Percentiles rank a stretch among this genome's conserved stretches.
phyloP scores from a whole-genome alignment of 805 yeast genomes.

The Jamesozyma lodderae region DNA sequence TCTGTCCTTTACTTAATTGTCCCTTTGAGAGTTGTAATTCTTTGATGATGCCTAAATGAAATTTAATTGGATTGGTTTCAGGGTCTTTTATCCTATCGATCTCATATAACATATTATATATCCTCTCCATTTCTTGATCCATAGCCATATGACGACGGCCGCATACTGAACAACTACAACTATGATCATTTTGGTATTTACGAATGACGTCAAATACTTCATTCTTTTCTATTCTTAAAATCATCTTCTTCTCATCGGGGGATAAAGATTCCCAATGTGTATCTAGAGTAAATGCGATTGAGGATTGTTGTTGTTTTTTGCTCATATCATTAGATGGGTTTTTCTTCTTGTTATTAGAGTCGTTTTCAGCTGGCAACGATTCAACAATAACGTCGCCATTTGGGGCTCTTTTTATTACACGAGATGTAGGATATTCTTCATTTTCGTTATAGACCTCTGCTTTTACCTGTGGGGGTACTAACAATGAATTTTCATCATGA shows the following conservation, averaged over 20 bases:
- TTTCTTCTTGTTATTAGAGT: conserved; percentile 2
- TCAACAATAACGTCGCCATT: conserved; percentile 76
- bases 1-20: background rate
- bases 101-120: conserved; percentile 61
- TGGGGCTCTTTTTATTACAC: conserved; percentile 60
- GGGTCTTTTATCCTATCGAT: conserved; percentile 33
- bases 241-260: conserved; percentile 48
- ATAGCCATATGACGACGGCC: conserved; percentile 63
- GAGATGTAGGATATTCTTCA: conserved; percentile 60
- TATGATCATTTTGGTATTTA: conserved; percentile 41
- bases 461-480: conserved; percentile 15
- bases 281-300: conserved; percentile 24
- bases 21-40: conserved; percentile 25
- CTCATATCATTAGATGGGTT: conserved; percentile 1
- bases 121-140: conserved; percentile 66
- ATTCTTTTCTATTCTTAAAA: conserved; percentile 58
- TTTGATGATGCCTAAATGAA: conserved; percentile 28
- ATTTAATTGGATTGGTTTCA: conserved; percentile 26
- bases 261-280: conserved; percentile 56
- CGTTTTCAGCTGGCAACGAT: conserved; percentile 21
- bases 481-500: background rate
- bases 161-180: conserved; percentile 69
- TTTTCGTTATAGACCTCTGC: conserved; percentile 47
- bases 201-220: conserved; percentile 58
- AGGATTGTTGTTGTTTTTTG: conserved; percentile 6